These are phyloP conservation scores for Auricularia auricula-judae DNA, from an alignment of 768 basidiomycete genomes.

Conservation along the genomic window DNA sequence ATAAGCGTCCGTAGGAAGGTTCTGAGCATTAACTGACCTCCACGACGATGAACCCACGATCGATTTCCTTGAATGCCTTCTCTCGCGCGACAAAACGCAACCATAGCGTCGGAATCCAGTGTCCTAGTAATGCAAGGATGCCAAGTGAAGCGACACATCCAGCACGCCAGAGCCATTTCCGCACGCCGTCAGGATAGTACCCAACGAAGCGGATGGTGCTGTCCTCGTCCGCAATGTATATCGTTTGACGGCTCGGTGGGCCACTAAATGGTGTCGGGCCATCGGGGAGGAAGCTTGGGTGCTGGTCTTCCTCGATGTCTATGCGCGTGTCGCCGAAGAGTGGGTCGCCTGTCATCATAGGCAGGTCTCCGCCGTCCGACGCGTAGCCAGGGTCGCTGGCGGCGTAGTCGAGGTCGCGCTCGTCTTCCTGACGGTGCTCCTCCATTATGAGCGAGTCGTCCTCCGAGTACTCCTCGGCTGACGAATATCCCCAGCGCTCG, in stretches of 20 bases:
- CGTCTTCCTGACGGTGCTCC: constrained; percentile 30
- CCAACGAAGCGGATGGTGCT: constrained; percentile 78
- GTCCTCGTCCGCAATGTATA: constrained; percentile 86
- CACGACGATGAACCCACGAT: constrained; percentile 70
- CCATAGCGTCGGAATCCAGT: constrained; percentile 93
- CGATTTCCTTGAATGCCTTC: constrained; percentile 65
- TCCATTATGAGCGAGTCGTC: constrained; percentile 23
- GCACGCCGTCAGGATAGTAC: constrained; percentile 57
- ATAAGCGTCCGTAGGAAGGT: not conserved
- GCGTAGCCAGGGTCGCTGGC: not conserved
- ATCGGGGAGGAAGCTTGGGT: constrained; percentile 11
- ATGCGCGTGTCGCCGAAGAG: constrained; percentile 76
- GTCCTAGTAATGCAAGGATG: constrained; percentile 65
- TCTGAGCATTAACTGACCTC: constrained; percentile 51
- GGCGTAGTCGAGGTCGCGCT: constrained; percentile 49
- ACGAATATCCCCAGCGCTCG: constrained; percentile 90
- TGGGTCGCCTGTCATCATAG: constrained; percentile 61
- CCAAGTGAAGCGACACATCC: constrained; percentile 63
- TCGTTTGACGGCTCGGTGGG: constrained; percentile 74
- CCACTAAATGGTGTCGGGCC: constrained; percentile 67
- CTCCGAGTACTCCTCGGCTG: constrained; percentile 56
- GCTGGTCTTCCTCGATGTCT: constrained; percentile 62
- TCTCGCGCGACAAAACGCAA: constrained; percentile 76
- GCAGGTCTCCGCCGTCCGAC: constrained; percentile 30
- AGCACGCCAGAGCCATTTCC: constrained; percentile 56